Conservation (phyloP, 768 basidiomycete genomes). For the Mycena polygramma region DNA sequence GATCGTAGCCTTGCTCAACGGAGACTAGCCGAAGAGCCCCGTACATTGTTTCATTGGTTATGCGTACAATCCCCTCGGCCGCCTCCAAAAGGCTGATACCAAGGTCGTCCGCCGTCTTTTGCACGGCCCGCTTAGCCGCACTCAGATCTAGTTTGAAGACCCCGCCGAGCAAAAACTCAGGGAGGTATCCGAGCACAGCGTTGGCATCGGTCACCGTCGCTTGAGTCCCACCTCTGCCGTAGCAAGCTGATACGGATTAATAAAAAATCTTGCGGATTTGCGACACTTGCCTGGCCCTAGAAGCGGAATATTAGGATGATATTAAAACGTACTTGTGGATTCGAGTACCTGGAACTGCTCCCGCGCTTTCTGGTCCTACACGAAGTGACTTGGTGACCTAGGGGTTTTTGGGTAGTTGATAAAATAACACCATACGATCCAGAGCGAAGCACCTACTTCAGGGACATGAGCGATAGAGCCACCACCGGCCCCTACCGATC, state of each 20-base stretch:
- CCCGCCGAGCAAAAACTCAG: conserved; percentile 33
- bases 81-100: conserved; percentile 34
- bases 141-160: conserved; percentile 36
- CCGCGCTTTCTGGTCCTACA: conserved; percentile 38
- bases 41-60: conserved; percentile 38
- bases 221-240: conserved; percentile 29
- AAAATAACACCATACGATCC: too few relatives aligned
- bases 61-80: conserved; percentile 36
- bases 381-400: conserved; percentile 33
- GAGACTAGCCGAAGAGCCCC: conserved; percentile 35
- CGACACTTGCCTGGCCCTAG: background rate
- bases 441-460: background rate
- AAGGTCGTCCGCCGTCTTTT: conserved; percentile 35
- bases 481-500: conserved; percentile 35
- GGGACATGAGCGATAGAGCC: conserved; percentile 34
- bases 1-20: conserved; percentile 40
- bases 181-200: conserved; percentile 38
- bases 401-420: background rate
- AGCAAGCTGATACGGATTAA: conserved; percentile 29
- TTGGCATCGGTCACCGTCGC: conserved; percentile 40
- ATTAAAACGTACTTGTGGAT: too few relatives aligned
- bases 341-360: conserved; percentile 33
- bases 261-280: background rate
- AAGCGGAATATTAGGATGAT: too few relatives aligned
- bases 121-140: conserved; percentile 32